Evolutionary conservation across 768 basidiomycete species (phyloP).

Genomic region (Boletus insuetus): DNA sequence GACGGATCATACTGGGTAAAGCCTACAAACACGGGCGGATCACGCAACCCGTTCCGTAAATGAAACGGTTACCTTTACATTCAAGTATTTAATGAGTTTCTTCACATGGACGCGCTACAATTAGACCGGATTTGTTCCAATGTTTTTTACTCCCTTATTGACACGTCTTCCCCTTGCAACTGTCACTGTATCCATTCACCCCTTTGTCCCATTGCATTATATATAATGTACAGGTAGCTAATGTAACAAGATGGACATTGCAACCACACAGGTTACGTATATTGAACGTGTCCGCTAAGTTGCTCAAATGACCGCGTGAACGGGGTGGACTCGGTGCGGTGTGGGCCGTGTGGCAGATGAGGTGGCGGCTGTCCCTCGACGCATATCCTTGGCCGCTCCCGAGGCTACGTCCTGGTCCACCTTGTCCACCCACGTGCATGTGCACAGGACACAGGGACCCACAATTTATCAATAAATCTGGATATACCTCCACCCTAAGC

Average conservation of each 20-base stretch:
- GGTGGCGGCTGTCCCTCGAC: conserved; percentile 10
- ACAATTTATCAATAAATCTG: conserved; percentile 23
- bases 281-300: conserved; percentile 1
- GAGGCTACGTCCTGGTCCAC: not conserved
- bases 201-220: conserved; percentile 14
- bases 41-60: conserved; percentile 54
- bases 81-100: conserved; percentile 5
- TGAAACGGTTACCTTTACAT: conserved; percentile 25
- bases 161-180: conserved; percentile 14
- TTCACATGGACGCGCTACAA: conserved; percentile 26
- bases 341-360: conserved; percentile 5
- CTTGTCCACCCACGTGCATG: conserved; percentile 25
- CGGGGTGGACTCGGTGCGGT: not conserved
- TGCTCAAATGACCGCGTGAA: conserved; percentile 30
- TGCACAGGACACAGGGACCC: conserved; percentile 20
- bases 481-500: conserved; percentile 20
- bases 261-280: conserved; percentile 13
- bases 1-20: conserved; percentile 43
- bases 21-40: conserved; percentile 43
- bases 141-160: conserved; percentile 3
- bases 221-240: conserved; percentile 18
- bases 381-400: conserved; percentile 4
- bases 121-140: conserved; percentile 18
- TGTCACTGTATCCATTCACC: conserved; percentile 15
- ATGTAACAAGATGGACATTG: conserved; percentile 21